Conservation (phyloP, 805 yeast species). For the Lachancea sp. region DNA sequence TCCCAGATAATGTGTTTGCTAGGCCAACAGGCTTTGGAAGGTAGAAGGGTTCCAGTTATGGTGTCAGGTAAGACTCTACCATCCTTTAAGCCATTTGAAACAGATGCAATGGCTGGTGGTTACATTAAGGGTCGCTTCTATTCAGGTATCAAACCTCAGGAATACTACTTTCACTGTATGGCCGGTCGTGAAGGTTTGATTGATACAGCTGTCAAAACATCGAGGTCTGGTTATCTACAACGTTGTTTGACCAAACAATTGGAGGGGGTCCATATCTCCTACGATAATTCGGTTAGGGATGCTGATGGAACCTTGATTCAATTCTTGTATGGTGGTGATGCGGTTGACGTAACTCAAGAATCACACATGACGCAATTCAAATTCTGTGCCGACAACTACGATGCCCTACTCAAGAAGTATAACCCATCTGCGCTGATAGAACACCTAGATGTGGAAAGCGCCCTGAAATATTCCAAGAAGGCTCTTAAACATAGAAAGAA, state of each 20-base stretch:
- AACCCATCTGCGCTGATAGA: constrained; percentile 69
- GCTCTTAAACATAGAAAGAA: constrained; percentile 65
- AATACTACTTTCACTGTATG: constrained; percentile 99
- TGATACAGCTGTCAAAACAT: constrained; percentile 98
- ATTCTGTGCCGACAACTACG: constrained; percentile 88
- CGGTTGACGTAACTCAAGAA: constrained; percentile 89
- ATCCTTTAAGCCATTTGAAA: constrained; percentile 91
- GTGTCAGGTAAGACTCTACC: constrained; percentile 97
- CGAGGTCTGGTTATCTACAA: constrained; percentile 96
- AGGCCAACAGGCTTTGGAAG: constrained; percentile 98
- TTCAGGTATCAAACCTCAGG: constrained; percentile 97
- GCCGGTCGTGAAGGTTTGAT: constrained; percentile 99
- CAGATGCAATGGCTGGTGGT: constrained; percentile 98
- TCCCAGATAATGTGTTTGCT: constrained; percentile 98
- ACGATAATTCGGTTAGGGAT: constrained; percentile 94
- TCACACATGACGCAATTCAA: constrained; percentile 89
- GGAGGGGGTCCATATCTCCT: constrained; percentile 91
- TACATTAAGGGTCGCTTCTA: constrained; percentile 94
- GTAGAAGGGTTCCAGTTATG: constrained; percentile 99
- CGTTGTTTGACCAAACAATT: constrained; percentile 96
- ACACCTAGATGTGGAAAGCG: constrained; percentile 78
- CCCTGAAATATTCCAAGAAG: constrained; percentile 75
- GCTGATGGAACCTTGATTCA: constrained; percentile 90
- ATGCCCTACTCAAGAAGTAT: constrained; percentile 77
- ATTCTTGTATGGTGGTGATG: constrained; percentile 96